These are phyloP conservation scores for Calonectria fujianensis DNA, from an alignment of 2,329 filamentous ascomycete species.

Conservation along the genomic window DNA sequence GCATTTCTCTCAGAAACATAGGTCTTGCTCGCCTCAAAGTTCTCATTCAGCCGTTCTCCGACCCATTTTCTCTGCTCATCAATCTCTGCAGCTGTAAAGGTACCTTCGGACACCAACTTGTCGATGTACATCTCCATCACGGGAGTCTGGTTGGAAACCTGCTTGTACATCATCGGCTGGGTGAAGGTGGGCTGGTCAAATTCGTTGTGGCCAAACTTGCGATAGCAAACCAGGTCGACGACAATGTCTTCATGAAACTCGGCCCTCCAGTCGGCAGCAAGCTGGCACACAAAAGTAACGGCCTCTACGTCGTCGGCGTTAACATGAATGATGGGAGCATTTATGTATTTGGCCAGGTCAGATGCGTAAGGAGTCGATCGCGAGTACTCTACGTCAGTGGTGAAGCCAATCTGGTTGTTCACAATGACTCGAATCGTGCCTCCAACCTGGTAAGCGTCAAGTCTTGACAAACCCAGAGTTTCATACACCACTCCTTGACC, in stretches of 20 bases:
- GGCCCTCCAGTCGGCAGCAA: conserved; percentile 97
- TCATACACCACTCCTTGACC: conserved; percentile 98
- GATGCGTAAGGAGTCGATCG: conserved; percentile 99
- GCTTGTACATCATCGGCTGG: conserved; percentile 99
- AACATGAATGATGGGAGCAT: conserved; percentile 98
- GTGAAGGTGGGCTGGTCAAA: conserved; percentile 99
- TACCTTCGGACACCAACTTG: conserved; percentile 91
- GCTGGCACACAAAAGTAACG: conserved; percentile 96
- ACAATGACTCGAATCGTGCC: conserved; percentile 97
- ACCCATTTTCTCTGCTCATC: conserved; percentile 99
- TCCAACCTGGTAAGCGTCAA: conserved; percentile 95
- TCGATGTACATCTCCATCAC: conserved; percentile 93
- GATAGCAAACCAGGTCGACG: conserved; percentile 98
- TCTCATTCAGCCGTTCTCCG: conserved; percentile 98
- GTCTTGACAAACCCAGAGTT: conserved; percentile 95
- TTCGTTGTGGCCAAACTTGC: conserved; percentile 99
- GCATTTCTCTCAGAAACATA: conserved; percentile 96
- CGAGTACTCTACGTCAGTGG: conserved; percentile 95
- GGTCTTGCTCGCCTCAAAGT: conserved; percentile 95
- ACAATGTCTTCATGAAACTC: conserved; percentile 98
- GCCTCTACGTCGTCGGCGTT: conserved; percentile 98
- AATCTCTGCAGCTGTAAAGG: conserved; percentile 96
- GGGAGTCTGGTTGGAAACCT: conserved; percentile 86
- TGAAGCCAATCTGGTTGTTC: conserved; percentile 99
- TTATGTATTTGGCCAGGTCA: conserved; percentile 97